Conservation (phyloP, 495 filamentous ascomycete genomes). For the Podospora australis region DNA sequence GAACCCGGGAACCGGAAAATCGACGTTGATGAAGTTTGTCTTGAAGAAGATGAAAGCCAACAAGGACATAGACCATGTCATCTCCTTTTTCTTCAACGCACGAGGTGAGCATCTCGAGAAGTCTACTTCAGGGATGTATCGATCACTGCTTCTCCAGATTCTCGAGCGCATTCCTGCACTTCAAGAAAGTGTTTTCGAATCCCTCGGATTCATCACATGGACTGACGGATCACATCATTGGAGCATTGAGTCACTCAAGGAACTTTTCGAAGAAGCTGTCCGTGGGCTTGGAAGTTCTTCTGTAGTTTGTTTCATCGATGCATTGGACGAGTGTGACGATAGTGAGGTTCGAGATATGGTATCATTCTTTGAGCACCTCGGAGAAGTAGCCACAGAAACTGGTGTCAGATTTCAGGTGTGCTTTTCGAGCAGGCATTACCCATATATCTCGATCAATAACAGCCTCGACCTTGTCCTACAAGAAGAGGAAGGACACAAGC, state of each 20-base stretch:
- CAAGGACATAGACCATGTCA: constrained; percentile 9
- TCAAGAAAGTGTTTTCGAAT: constrained; percentile 18
- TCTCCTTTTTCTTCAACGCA: constrained; percentile 31
- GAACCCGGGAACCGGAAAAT: constrained; percentile 52
- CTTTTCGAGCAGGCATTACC: constrained; percentile 49
- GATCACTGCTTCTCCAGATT: constrained; percentile 40
- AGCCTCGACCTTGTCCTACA: constrained; percentile 27
- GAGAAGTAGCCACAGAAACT: constrained; percentile 6
- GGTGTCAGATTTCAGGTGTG: constrained; percentile 24
- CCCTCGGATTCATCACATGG: constrained; percentile 3
- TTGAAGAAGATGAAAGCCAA: constrained; percentile 18
- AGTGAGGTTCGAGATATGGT: constrained; percentile 31
- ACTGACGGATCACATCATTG: constrained; percentile 18
- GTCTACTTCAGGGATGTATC: constrained; percentile 49
- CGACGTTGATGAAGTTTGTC: constrained; percentile 30
- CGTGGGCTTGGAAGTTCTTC: constrained; percentile 12
- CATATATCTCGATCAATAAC: constrained; percentile 33
- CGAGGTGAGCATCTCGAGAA: constrained; percentile 42
- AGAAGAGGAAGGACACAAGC: constrained; percentile 16
- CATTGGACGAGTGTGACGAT: constrained; percentile 38
- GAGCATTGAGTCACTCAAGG: constrained; percentile 23
- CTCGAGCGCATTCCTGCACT: constrained; percentile 21
- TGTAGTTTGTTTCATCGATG: constrained; percentile 36
- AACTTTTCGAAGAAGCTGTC: constrained; percentile 25
- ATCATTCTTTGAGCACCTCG: constrained; percentile 27